Base-by-base conservation (phyloP, 176 grass and related monocot species). In the Luzula sylvatica region DNA sequence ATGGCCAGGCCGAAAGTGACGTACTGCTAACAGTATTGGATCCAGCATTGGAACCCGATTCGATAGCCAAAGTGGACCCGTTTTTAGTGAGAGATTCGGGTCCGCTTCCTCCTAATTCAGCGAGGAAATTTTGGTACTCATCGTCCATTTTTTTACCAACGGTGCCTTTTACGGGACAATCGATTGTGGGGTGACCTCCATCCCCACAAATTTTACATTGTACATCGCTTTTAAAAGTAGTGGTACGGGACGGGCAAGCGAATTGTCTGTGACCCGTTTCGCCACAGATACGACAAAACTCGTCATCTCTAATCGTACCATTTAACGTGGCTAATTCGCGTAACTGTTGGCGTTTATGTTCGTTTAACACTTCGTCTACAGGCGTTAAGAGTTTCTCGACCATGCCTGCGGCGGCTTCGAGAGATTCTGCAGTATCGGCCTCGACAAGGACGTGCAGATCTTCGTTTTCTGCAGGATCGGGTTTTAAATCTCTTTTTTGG, bases 291-390 rank as follows among this genome's bases (percentile, higher is more conserved):
- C 85, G 66, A 83, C 92, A 98, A 35, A 87, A 87, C 57, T 98
- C 86, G 20, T 98, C 92, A 3, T 98, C 92, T 61, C 92, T 86
- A 44, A 98, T 98, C 7, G 92, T 98, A 26, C 92, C 92, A 20
- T 98, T 98, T n/a, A 98, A 58, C 0, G 92, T 72, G 0, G 92
- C 92, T 0, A 90, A 78, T 65, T 98, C 92, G 52, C 75, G 72
- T 75, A 98, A 56, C 48, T 98, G 92, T 75, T 98, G 86, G 23
- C 92, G 64, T 78, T 98, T 98, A 55, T 98, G 92, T 78, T 98
- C 92, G 11, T 98, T 90, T 27, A 98, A 76, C 24, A 87, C 78
- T 70, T 98, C 92, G 61, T 98, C 92, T 5, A 98, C 92, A 0
- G 86, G 92, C 5, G 86, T 86, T 32, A 98, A 73, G 25, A 98